Evolutionary conservation across 2,329 filamentous ascomycete species (phyloP), one percentile per base, ranked within the genome.

Genomic region (Aspergillus pseudoviridinutans): DNA sequence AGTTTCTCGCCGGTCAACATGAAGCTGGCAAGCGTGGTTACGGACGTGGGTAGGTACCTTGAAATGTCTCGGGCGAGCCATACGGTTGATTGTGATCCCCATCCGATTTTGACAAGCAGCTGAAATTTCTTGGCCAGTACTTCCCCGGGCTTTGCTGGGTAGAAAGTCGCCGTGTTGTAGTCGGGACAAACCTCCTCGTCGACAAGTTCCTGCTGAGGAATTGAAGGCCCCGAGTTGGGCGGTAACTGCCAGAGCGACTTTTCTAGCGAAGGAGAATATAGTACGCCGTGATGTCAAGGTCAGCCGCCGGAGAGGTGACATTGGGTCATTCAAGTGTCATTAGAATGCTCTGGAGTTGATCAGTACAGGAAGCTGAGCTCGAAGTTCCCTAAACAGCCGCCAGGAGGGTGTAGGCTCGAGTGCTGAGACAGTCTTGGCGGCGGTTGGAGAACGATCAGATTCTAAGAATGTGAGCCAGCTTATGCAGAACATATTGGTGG

Each of bases 31-130:
- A 6, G 38, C 3, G 17, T 17, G 17, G 4, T 20, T 42, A 42
- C 38, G 3, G 29, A 32, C 1, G 10, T 4, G 25, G 14, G 5
- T 3, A 20, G 6, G 10, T 59, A 60, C 61, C 55, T 49, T 44
- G 64, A 57, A 3, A 76, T 58, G 58, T 78, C 71, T 27, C 67
- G 70, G 4, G 75, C 75, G 14, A 80, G 68, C 76, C 77, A 79
- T 22, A 78, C 74, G 0, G 77, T 80, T 1, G 75, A 79, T 7
- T 66, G 70, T n/a, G 65, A 64, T 22, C 77, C 76, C 61, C 65
- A 79, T 5, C 76, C 77, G 3, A 80, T 61, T 54, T 80, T 80
- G 0, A 70, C 65, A 0, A 78, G 54, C 0, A 70, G 54, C 60
- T 79, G 71, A 50, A 71, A 80, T 3, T 66, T 60, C 20, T 66